Conservation (phyloP, 2,329 filamentous ascomycete genomes). For the Grosmannia serpens region DNA sequence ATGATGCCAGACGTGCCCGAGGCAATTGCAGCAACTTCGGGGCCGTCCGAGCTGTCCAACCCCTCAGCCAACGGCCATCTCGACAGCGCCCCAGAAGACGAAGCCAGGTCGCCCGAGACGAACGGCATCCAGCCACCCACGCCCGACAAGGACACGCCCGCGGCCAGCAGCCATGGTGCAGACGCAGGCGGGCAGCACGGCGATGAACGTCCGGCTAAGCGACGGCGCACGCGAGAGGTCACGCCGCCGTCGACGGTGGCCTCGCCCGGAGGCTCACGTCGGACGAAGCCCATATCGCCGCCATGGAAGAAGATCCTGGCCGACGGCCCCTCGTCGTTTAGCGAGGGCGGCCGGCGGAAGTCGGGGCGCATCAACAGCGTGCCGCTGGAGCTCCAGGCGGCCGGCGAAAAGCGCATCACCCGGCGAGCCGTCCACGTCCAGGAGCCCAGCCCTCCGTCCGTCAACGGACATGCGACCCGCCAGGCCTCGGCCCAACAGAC, state of each 20-base stretch:
- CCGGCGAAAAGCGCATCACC: constrained; percentile 38
- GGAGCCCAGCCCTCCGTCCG: constrained; percentile 21
- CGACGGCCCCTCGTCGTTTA: constrained; percentile 79
- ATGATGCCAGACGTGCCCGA: constrained; percentile 3
- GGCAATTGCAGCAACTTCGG: constrained; percentile 4
- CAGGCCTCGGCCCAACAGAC: background rate
- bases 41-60: constrained; percentile 6
- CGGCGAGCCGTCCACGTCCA: constrained; percentile 29
- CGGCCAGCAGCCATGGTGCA: constrained; percentile 15
- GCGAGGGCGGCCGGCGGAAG: constrained; percentile 58
- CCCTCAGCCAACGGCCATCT: background rate
- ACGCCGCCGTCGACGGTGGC: constrained; percentile 17
- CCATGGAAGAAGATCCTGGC: constrained; percentile 85
- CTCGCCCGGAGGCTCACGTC: constrained; percentile 21
- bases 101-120: background rate
- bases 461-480: constrained; percentile 12
- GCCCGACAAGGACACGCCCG: background rate
- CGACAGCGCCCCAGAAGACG: background rate
- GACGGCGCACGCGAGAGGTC: constrained; percentile 47
- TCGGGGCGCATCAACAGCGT: constrained; percentile 52
- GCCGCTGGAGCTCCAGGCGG: constrained; percentile 38
- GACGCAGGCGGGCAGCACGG: constrained; percentile 7
- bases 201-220: constrained; percentile 48
- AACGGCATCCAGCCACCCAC: background rate
- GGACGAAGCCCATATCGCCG: constrained; percentile 55